Base-by-base conservation (phyloP, 2,329 filamentous ascomycete genomes). In the Fusarium austroafricanum region DNA sequence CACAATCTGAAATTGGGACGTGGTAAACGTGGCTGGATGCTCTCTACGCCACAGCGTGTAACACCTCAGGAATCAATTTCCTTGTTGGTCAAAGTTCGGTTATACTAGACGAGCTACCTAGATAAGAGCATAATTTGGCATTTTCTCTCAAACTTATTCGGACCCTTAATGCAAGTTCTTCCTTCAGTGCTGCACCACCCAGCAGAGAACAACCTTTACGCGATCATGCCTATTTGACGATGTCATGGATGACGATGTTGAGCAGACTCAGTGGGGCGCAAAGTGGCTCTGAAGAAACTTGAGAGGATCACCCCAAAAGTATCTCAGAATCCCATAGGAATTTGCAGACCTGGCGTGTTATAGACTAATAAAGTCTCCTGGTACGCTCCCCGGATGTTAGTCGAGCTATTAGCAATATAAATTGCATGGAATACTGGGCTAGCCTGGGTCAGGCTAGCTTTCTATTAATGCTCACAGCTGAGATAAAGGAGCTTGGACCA, bases 181-280 rank as follows among this genome's bases (percentile, higher is more conserved):
- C 26, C 7, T 11, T 18, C 26, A 26, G 3, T 14, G 11, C 5
- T 29, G 28, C 10, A 3, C 17, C 17, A 37, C n/a, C 18, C n/a
- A 21, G 38, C 35, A 18, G 17, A 55, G 28, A 47, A 23, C 35
- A 46, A 20, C 37, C 35, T 52, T 52, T 33, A 20, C 11, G 21
- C 14, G 14, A 37, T 39, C 18, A 35, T 28, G 6, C 21, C 21
- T 23, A 49, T 26, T 35, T 62, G 37, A 28, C 43, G 51, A 61
- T 61, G 58, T 69, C 56, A 71, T 72, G 58, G 37, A 73, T 73
- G 71, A 68, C 71, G 68, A 70, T 37, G 51, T 50, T 31, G 42
- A 53, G 14, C 28, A 46, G 50, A 45, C 46, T 50, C 43, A 61
- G 68, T 66, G 71, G 71, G 70, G 65, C 63, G 51, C 50, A 59